Conservation (phyloP, 2,329 filamentous ascomycete species). For the Penicillium sp. region DNA sequence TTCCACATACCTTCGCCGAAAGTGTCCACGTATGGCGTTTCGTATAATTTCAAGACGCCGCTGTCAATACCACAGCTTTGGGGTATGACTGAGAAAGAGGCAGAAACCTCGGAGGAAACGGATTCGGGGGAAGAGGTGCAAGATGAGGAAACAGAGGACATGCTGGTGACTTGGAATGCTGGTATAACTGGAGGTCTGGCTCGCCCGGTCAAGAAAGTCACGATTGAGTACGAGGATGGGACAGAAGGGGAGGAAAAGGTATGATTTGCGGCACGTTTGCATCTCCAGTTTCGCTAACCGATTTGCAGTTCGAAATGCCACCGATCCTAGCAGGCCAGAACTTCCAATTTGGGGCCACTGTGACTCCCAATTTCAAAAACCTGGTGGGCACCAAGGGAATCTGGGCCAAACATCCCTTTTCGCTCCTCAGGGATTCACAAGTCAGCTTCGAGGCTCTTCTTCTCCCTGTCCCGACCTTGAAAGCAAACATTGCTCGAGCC, state of each 20-base stretch:
- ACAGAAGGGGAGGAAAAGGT: slow-evolving; percentile 26
- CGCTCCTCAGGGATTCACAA: slow-evolving; percentile 31
- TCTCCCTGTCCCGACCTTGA: slow-evolving; percentile 31
- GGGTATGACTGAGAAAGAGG: slow-evolving; percentile 17
- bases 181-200: slow-evolving; percentile 31
- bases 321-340: slow-evolving; percentile 25
- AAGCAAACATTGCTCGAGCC: slow-evolving; percentile 28
- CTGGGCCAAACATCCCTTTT: slow-evolving; percentile 26
- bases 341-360: slow-evolving; percentile 32
- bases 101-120: slow-evolving; percentile 14
- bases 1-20: slow-evolving; percentile 27
- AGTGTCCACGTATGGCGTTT: slow-evolving; percentile 27
- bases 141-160: slow-evolving; percentile 9
- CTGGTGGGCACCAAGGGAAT: slow-evolving; percentile 27
- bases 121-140: slow-evolving; percentile 7
- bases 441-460: slow-evolving; percentile 27
- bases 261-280: slow-evolving; percentile 2
- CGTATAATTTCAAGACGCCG: slow-evolving; percentile 35
- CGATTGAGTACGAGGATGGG: slow-evolving; percentile 26
- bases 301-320: slow-evolving; percentile 29
- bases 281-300: slow-evolving; percentile 6
- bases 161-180: slow-evolving; percentile 32
- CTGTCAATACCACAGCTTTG: slow-evolving; percentile 26
- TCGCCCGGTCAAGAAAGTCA: slow-evolving; percentile 19
- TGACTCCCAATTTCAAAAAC: slow-evolving; percentile 29